A percentile compares a stretch with the other conserved stretches of the same genome.
These are phyloP conservation scores for Pyrrhoderma lamaoense DNA, from an alignment of 1,284 basidiomycete genomes.

Conservation along the genomic window DNA sequence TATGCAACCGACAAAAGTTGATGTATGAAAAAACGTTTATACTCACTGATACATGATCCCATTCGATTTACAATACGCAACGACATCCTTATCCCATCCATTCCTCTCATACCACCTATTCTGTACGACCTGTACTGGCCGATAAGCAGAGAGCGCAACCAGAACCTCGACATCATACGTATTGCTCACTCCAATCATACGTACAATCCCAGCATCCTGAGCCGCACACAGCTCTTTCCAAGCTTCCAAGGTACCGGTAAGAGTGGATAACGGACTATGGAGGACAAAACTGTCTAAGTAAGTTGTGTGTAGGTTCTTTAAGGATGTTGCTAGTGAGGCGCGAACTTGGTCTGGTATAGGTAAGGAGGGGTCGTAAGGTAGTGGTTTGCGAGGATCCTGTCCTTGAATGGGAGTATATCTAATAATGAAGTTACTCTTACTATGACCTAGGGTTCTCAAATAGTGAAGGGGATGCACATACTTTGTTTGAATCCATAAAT, in stretches of 20 bases:
- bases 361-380: constrained; percentile 61
- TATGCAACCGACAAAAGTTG: constrained; percentile 11
- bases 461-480: constrained; percentile 25
- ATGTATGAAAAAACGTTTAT: not conserved
- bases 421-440: not conserved
- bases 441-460: constrained; percentile 5
- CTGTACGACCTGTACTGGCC: constrained; percentile 66
- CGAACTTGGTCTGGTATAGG: constrained; percentile 54
- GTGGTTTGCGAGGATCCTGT: constrained; percentile 58
- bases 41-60: constrained; percentile 69
- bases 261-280: constrained; percentile 62
- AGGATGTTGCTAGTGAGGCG: constrained; percentile 55
- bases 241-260: constrained; percentile 54
- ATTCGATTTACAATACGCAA: constrained; percentile 46
- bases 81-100: constrained; percentile 60
- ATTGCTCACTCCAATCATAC: constrained; percentile 69
- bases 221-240: constrained; percentile 55
- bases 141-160: constrained; percentile 30
- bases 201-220: constrained; percentile 56
- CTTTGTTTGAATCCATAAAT: constrained; percentile 74
- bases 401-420: constrained; percentile 69
- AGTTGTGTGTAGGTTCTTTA: constrained; percentile 58
- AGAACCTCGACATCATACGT: constrained; percentile 58
- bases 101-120: constrained; percentile 81
- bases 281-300: constrained; percentile 72